These are phyloP conservation scores for Pseudogymnoascus sp. DNA, from an alignment of 2,329 filamentous ascomycete genomes.

Conservation along the genomic window DNA sequence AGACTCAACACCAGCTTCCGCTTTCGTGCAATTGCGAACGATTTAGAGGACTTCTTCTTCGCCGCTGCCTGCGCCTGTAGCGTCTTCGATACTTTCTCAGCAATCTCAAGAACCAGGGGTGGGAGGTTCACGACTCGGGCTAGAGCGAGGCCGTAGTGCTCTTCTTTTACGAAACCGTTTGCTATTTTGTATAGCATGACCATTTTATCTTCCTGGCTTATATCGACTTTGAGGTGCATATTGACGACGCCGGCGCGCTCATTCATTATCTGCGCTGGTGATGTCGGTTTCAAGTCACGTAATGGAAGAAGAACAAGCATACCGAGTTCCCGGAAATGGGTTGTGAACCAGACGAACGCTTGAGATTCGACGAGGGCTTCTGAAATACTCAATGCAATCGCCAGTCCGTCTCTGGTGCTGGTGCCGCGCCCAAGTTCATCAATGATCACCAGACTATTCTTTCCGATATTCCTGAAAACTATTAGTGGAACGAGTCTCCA, in stretches of 20 bases:
- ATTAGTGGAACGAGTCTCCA: background rate
- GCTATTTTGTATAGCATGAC: slow-evolving; percentile 84
- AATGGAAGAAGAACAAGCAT: slow-evolving; percentile 17
- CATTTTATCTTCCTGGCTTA: slow-evolving; percentile 53
- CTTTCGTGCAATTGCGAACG: slow-evolving; percentile 53
- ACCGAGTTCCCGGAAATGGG: slow-evolving; percentile 78
- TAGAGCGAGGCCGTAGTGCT: slow-evolving; percentile 78
- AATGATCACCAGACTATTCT: slow-evolving; percentile 71
- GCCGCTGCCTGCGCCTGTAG: slow-evolving; percentile 53
- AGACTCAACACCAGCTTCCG: slow-evolving; percentile 69
- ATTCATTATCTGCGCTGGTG: slow-evolving; percentile 59
- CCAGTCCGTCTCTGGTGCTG: slow-evolving; percentile 78
- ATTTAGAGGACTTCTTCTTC: slow-evolving; percentile 52
- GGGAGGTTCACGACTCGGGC: slow-evolving; percentile 72
- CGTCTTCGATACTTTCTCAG: slow-evolving; percentile 57
- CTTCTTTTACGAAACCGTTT: slow-evolving; percentile 61
- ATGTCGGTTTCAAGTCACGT: slow-evolving; percentile 5
- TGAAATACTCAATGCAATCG: slow-evolving; percentile 83
- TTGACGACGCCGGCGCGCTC: slow-evolving; percentile 75
- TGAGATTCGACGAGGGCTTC: slow-evolving; percentile 77
- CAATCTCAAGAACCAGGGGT: slow-evolving; percentile 56
- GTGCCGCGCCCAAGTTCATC: slow-evolving; percentile 92
- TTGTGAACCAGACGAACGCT: slow-evolving; percentile 85
- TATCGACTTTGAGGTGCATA: slow-evolving; percentile 70
- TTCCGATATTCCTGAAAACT: slow-evolving; percentile 59